These are phyloP conservation scores for Zymoseptoria passerinii DNA, from an alignment of 2,329 filamentous ascomycete genomes.

Conservation along the genomic window DNA sequence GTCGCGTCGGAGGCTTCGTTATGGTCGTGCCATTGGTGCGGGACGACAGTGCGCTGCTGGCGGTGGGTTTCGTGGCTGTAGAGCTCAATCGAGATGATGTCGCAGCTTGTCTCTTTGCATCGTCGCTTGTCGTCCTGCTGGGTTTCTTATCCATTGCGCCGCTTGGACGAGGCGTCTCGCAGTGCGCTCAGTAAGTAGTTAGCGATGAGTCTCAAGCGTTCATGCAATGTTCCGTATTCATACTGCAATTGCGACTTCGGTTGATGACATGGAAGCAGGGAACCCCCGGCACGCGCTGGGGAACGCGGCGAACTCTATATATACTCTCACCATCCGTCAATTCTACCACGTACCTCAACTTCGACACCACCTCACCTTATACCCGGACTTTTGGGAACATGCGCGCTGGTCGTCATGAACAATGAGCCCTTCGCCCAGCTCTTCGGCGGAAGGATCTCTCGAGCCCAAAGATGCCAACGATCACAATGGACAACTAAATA, in stretches of 20 bases:
- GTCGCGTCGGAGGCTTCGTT: conserved; percentile 14
- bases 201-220: background rate
- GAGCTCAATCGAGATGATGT: conserved; percentile 1
- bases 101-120: conserved; percentile 4
- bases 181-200: background rate
- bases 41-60: conserved; percentile 12
- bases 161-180: conserved; percentile 1
- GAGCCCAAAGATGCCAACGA: background rate
- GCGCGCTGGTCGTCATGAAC: conserved; percentile 1
- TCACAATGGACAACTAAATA: conserved; percentile 11
- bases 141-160: conserved; percentile 4
- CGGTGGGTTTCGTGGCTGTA: conserved; percentile 1
- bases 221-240: background rate
- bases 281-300: too few relatives aligned
- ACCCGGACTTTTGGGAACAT: background rate
- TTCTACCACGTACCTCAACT: background rate
- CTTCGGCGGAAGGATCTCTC: conserved; percentile 4
- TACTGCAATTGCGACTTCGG: background rate
- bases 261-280: background rate
- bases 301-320: too few relatives aligned
- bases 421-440: conserved; percentile 9
- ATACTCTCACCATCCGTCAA: too few relatives aligned
- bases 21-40: conserved; percentile 12
- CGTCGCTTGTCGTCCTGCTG: background rate
- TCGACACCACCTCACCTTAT: background rate